A percentile compares a stretch with the other conserved stretches of the same genome.
phyloP scores from a whole-genome alignment of 2,329 filamentous ascomycete species.

The Aspergillus niger region DNA sequence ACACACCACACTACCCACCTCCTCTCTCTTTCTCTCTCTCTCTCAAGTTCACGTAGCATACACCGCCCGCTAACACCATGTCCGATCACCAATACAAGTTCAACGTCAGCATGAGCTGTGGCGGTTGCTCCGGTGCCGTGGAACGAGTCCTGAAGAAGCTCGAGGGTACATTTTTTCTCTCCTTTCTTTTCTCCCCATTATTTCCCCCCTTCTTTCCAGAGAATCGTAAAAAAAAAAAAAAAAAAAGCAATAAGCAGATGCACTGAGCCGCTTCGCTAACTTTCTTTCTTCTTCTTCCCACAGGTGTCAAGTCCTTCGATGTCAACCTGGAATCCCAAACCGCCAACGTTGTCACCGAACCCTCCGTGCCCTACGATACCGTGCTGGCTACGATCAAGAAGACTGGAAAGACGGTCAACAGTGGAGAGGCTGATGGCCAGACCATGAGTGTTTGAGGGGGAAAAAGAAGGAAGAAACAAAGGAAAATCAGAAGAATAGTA shows the following conservation, averaged over 20 bases:
- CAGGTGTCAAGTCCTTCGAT: constrained; percentile 83
- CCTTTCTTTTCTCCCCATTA: not conserved
- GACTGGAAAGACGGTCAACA: constrained; percentile 90
- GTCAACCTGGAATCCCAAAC: constrained; percentile 85
- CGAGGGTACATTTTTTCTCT: constrained; percentile 63
- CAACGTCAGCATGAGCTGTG: constrained; percentile 89
- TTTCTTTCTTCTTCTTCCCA: not conserved
- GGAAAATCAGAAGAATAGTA: no score
- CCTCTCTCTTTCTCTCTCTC: no score
- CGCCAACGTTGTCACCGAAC: constrained; percentile 72
- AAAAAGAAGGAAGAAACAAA: no score
- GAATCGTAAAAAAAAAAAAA: not conserved
- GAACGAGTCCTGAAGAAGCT: constrained; percentile 91
- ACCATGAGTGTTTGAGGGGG: constrained; percentile 35
- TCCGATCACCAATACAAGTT: constrained; percentile 91
- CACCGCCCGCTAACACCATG: constrained; percentile 44
- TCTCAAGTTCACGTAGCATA: no score
- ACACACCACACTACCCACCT: not conserved
- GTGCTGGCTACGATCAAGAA: constrained; percentile 89
- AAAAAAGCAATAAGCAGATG: not conserved
- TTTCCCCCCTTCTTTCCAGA: no score
- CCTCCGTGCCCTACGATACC: constrained; percentile 71
- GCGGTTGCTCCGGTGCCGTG: constrained; percentile 92
- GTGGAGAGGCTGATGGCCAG: constrained; percentile 50
- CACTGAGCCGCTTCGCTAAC: not conserved